Evolutionary conservation across 768 basidiomycete genomes (phyloP).

Genomic region (Rhizopogon vinicolor): DNA sequence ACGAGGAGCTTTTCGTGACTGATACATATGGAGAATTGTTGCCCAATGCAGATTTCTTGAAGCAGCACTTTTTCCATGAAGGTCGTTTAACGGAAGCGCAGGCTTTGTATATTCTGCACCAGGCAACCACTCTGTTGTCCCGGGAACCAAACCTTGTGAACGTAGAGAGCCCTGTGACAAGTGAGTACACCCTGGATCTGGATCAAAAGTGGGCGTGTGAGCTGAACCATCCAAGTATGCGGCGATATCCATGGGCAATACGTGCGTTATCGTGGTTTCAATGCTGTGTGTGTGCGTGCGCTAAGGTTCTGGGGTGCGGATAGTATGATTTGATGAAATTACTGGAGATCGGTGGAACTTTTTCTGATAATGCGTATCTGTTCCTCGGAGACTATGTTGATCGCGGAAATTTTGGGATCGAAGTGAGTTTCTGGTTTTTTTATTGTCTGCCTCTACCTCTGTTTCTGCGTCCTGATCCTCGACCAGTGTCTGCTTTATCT

Average conservation of each 20-base stretch:
- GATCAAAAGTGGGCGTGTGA: constrained; percentile 6
- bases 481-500: constrained; percentile 84
- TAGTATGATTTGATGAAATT: constrained; percentile 99
- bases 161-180: constrained; percentile 86
- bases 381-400: constrained; percentile 98
- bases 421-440: constrained; percentile 34
- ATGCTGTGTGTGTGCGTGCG: background rate
- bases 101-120: constrained; percentile 76
- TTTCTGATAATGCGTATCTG: constrained; percentile 81
- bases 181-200: constrained; percentile 40
- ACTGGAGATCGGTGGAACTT: constrained; percentile 89
- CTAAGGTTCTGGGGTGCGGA: constrained; percentile 1
- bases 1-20: constrained; percentile 65
- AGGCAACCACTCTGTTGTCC: constrained; percentile 60
- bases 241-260: constrained; percentile 99
- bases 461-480: background rate
- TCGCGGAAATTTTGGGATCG: constrained; percentile 88
- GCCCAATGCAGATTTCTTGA: constrained; percentile 77
- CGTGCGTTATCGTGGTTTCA: constrained; percentile 38
- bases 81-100: constrained; percentile 81
- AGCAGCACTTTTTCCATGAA: constrained; percentile 86
- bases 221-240: constrained; percentile 55
- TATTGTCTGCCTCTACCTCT: background rate
- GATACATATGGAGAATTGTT: constrained; percentile 49
- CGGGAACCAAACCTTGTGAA: constrained; percentile 83